Evolutionary conservation across 352 stramenopile species (phyloP), one percentile per base, ranked within the genome.

Genomic region (Phytophthora tubulina): DNA sequence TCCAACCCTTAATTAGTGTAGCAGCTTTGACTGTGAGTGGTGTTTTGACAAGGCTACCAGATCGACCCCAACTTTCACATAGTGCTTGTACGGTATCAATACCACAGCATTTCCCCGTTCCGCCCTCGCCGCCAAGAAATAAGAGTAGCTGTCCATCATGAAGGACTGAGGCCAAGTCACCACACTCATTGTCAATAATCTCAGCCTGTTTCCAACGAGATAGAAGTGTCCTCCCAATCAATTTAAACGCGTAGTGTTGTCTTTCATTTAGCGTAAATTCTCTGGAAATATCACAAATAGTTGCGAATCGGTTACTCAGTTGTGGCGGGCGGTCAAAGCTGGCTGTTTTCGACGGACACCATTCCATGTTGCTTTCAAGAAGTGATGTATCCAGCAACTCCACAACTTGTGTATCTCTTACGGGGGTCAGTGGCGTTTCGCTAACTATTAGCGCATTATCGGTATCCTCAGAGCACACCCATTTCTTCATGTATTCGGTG

Each of bases 61-160:
- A 32, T 9, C 58, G 45, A 3, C 14, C 10, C 58, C 45, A 57
- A 15, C 58, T 57, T 5, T 38, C 35, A n/a, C 58, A 65, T 13
- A 65, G 27, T 14, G 58, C 21, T n/a, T 49, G 11, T 2, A 65
- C 45, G 6, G 45, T 35, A 15, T 57, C 58, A 11, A 65, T 31
- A 7, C 50, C 45, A 6, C 58, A 17, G 21, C 11, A 57, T 30
- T 65, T 65, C 3, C 58, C 58, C 2, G 55, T 63, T 10, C 45
- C 45, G 14, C 45, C 45, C 30, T 66, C 35, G 6, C 46, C 45
- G 31, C 33, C 46, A 7, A 66, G 27, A 57, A 66, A 66, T 7
- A 56, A 31, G 10, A 6, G 39, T 11, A 41, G 35, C 10, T 41
- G 39, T 2, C 10, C 39, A 11, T 14, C 14, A 1, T 45, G 2